Base-by-base conservation (phyloP, 2,329 filamentous ascomycete species). In the Cercospora nicotianae region DNA sequence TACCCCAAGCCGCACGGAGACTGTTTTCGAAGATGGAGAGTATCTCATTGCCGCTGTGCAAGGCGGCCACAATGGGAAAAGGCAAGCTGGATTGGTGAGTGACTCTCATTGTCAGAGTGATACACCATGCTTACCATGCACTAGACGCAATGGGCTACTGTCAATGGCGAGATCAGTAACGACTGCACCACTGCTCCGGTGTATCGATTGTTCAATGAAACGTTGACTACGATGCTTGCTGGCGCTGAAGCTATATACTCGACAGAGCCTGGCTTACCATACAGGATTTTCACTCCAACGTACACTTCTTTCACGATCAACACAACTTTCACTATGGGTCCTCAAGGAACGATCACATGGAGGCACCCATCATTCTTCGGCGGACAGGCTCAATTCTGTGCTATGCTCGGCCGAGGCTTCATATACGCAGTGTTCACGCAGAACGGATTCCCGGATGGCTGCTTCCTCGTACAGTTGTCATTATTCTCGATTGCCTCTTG, bases 371-470 rank as follows among this genome's bases (percentile, higher is more conserved):
- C 60, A 10, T 67, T 67, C 30, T 59, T 31, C 20, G 53, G 53
- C 23, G 65, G 60, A 3, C 60, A 63, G 39, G 65, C 65, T 18
- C 65, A 64, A n/a, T 67, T 67, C 53, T 67, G 65, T 59, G 51
- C 60, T 1, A 42, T 51, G 18, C 5, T 48, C 7, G 42, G 42
- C 10, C 7, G 58, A 67, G 18, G 65, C 60, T 13, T 23, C 39
- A 42, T 67, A n/a, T 67, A 63, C 45, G 65, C 65, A 10, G 53
- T 67, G 1, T 67, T 67, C 23, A 13, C 48, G 36, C 33, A 55
- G 30, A 16, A 26, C 1, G 65, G 26, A 3, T 33, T 51, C 23
- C 65, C 65, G 1, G 48, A 39, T 7, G 60, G 36, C n/a, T 67
- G 65, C 53, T 20, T 45, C 10, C 60, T 57, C 20, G 48, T 62